Percentiles rank a stretch among this genome's conserved stretches.
Conservation (phyloP, 441 rosid genomes). For the Rhodomyrtus psidioides region DNA sequence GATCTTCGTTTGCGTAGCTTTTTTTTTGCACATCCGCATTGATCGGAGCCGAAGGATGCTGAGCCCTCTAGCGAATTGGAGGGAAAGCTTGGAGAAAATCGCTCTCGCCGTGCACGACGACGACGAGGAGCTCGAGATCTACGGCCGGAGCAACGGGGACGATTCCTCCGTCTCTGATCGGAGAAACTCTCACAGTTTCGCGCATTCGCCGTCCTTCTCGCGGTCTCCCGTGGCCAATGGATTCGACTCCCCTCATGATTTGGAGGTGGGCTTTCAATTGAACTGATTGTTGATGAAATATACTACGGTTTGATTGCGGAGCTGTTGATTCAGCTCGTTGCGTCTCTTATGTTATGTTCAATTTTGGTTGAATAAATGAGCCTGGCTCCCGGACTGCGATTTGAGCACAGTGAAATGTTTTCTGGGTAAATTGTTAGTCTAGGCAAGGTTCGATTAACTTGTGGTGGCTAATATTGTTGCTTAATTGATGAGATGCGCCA, state of each 20-base stretch:
- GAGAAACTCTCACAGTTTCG: constrained; percentile 54
- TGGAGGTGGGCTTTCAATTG: constrained; percentile 40
- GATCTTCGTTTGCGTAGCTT: not conserved
- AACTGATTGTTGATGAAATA: not conserved
- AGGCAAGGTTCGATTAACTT: not conserved
- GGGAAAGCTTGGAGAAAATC: not conserved
- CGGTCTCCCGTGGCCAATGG: constrained; percentile 13
- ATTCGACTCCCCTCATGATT: constrained; percentile 29
- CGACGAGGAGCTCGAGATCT: constrained; percentile 43
- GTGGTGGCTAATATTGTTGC: not conserved
- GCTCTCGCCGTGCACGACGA: not conserved
- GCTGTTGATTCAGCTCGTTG: not conserved
- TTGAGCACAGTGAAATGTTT: not conserved
- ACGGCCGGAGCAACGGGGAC: constrained; percentile 30
- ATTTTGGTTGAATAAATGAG: not conserved
- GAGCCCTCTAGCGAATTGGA: not conserved
- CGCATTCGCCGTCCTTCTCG: constrained; percentile 55
- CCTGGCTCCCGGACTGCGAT: not conserved
- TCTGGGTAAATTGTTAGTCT: not conserved
- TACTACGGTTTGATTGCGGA: not conserved
- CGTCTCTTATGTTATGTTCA: not conserved
- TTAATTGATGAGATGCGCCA: not conserved
- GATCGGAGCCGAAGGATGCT: not conserved
- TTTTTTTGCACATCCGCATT: not conserved
- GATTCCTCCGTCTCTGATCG: constrained; percentile 36